Evolutionary conservation across 305 asterid species (phyloP).

Genomic region (Fraxinus latifolia): DNA sequence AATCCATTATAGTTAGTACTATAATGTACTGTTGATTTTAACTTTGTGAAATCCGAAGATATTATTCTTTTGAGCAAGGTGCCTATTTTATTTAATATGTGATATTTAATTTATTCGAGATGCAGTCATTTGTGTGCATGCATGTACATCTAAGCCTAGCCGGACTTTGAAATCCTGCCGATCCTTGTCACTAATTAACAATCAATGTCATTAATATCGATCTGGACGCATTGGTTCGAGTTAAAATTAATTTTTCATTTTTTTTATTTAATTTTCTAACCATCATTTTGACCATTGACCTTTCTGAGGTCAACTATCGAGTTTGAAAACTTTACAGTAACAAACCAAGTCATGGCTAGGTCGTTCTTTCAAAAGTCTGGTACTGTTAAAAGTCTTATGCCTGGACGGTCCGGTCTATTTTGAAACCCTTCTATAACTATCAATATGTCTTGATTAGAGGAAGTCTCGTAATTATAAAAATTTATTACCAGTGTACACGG

Average conservation of each 20-base stretch:
- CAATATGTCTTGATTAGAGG: neutral
- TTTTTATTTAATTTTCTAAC: too few species aligned
- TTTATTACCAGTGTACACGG: too few species aligned
- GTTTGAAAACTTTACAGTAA: too few species aligned
- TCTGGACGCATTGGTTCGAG: too few species aligned
- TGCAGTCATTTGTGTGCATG: too few species aligned
- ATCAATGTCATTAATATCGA: neutral
- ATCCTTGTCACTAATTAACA: neutral
- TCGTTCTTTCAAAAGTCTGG: neutral
- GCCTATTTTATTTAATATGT: neutral
- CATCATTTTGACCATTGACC: too few species aligned
- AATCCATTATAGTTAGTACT: neutral
- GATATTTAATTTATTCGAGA: neutral
- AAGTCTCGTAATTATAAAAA: neutral
- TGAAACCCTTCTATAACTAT: too few species aligned
- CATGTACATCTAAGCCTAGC: neutral
- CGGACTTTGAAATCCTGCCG: neutral
- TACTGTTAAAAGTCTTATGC: too few species aligned
- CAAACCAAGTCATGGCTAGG: neutral
- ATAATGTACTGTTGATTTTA: neutral
- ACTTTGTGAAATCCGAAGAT: neutral
- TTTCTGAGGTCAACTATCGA: too few species aligned
- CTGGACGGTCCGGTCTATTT: too few species aligned
- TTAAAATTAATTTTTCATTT: too few species aligned
- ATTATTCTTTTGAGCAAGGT: neutral